Evolutionary conservation across 306 rosid genomes (phyloP).

Genomic region (Rubus idaeus): DNA sequence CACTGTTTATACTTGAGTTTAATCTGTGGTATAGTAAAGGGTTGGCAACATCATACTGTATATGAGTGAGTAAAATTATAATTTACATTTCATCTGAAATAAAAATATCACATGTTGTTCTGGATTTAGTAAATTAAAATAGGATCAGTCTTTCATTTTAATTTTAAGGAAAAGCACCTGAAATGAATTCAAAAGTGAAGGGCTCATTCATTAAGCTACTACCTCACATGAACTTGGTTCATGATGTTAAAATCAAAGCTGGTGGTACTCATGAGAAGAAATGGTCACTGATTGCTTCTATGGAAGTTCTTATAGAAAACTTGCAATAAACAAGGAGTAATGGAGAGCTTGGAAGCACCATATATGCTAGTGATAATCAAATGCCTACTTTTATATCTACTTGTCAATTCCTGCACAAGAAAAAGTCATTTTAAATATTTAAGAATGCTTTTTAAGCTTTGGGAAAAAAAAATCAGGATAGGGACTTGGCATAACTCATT

Average conservation of each 20-base stretch:
- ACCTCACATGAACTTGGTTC: background rate
- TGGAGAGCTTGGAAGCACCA: background rate
- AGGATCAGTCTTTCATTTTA: background rate
- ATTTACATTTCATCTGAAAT: no score
- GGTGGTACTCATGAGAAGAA: background rate
- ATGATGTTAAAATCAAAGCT: background rate
- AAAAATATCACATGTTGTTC: background rate
- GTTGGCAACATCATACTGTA: background rate
- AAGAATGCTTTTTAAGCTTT: background rate
- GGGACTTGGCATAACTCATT: background rate
- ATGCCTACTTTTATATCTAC: background rate
- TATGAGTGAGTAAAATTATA: no score
- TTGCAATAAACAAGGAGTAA: background rate
- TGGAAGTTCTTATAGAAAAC: background rate
- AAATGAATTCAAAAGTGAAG: background rate
- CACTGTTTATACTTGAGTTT: background rate
- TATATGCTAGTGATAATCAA: background rate
- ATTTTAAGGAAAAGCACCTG: background rate
- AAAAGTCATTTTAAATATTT: background rate
- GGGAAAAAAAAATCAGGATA: no score
- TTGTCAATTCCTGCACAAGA: background rate
- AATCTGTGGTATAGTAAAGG: background rate
- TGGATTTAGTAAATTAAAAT: background rate
- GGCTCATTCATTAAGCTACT: background rate
- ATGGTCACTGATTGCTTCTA: background rate